Percentiles rank a stretch among this genome's conserved stretches.
Conservation (phyloP, 306 rosid genomes). For the Cicer arietinum region DNA sequence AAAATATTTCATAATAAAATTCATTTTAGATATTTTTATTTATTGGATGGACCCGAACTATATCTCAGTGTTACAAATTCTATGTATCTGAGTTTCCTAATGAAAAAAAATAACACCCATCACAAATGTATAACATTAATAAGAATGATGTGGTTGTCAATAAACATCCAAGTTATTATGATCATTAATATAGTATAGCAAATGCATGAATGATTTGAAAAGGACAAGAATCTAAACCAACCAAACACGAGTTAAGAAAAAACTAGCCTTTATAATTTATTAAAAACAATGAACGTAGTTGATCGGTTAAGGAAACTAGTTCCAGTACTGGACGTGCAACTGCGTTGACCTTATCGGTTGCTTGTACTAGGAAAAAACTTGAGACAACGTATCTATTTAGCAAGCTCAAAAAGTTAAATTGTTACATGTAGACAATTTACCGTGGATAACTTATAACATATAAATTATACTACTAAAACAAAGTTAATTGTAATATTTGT, state of each 20-base stretch:
- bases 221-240: slow-evolving; percentile 28
- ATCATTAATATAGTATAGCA: neutral
- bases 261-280: neutral
- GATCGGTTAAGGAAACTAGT: slow-evolving; percentile 38
- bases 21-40: no score
- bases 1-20: no score
- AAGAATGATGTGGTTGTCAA: neutral
- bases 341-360: slow-evolving; percentile 34
- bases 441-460: no score
- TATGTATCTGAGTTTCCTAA: no score
- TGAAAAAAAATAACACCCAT: neutral
- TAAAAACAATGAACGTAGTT: slow-evolving; percentile 18
- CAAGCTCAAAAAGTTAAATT: no score
- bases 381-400: no score
- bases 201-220: slow-evolving; percentile 27
- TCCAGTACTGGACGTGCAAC: slow-evolving; percentile 14
- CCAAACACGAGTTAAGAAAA: neutral
- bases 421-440: no score
- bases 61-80: no score
- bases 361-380: neutral
- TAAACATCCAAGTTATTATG: slow-evolving; percentile 22
- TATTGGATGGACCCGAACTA: no score
- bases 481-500: no score
- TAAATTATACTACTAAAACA: no score
- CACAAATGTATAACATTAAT: slow-evolving; percentile 15